These are phyloP conservation scores for Yamadazyma ubonensis DNA, from an alignment of 805 yeast genomes.

Conservation along the genomic window DNA sequence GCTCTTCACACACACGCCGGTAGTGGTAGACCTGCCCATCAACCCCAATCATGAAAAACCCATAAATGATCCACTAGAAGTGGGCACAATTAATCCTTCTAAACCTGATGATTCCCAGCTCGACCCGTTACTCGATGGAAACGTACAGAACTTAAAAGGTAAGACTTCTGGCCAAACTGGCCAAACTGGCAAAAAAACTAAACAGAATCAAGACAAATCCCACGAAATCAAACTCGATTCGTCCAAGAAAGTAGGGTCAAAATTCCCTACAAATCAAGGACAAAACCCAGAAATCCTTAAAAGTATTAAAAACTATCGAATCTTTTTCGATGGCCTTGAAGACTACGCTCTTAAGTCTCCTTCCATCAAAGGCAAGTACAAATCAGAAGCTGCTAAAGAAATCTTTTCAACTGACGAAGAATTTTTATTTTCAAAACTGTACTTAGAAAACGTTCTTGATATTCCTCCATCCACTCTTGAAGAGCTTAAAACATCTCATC, in stretches of 20 bases:
- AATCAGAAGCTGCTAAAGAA: constrained; percentile 43
- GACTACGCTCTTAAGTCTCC: constrained; percentile 35
- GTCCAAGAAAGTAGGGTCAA: no score
- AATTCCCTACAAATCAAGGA: no score
- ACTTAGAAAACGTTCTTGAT: constrained; percentile 43
- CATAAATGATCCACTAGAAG: constrained; percentile 7
- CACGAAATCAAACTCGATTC: no score
- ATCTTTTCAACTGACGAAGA: constrained; percentile 38
- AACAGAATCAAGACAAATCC: no score
- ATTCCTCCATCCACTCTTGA: constrained; percentile 33
- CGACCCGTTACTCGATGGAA: no score
- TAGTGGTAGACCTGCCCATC: not conserved
- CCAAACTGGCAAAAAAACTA: no score
- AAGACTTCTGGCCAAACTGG: no score
- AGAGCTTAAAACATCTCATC: constrained; percentile 39
- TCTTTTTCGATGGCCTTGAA: constrained; percentile 34
- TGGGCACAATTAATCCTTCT: constrained; percentile 5
- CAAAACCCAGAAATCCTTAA: not conserved
- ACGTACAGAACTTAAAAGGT: no score
- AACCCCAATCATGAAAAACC: constrained; percentile 6
- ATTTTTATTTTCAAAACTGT: constrained; percentile 46
- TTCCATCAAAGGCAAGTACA: constrained; percentile 44
- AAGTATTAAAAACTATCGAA: constrained; percentile 22
- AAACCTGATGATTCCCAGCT: constrained; percentile 5
- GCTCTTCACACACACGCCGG: constrained; percentile 1